Evolutionary conservation across 2,329 filamentous ascomycete species (phyloP).

Genomic region (Septoria petroselini): DNA sequence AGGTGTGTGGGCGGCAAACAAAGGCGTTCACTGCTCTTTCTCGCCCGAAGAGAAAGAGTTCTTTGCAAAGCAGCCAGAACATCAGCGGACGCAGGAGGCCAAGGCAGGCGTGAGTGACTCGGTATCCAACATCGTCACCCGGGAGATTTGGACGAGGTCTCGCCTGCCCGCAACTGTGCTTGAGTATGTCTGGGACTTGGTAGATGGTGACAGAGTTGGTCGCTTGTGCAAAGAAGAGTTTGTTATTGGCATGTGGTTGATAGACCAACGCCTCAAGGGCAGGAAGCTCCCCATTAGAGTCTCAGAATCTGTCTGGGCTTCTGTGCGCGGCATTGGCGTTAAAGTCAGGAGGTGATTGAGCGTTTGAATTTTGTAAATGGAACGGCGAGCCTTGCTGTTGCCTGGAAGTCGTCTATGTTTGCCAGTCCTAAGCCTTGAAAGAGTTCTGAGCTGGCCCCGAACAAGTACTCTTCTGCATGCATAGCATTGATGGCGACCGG

Average conservation of each 20-base stretch:
- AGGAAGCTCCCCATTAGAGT: constrained; percentile 72
- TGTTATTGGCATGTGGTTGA: constrained; percentile 77
- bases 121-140: constrained; percentile 65
- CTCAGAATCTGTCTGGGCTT: constrained; percentile 72
- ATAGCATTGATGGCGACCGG: too few species aligned
- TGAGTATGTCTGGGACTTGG: constrained; percentile 73
- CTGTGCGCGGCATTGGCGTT: constrained; percentile 52
- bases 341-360: constrained; percentile 30
- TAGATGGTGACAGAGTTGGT: constrained; percentile 57
- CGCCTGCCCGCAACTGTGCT: constrained; percentile 66
- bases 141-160: constrained; percentile 73
- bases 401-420: too few species aligned
- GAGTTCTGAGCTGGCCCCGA: too few species aligned
- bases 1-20: constrained; percentile 80
- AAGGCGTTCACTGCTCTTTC: constrained; percentile 50
- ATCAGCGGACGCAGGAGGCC: constrained; percentile 13
- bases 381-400: too few species aligned
- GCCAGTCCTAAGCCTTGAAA: too few species aligned
- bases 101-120: constrained; percentile 30
- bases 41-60: constrained; percentile 24
- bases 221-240: constrained; percentile 67
- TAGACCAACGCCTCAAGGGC: constrained; percentile 76
- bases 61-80: constrained; percentile 9
- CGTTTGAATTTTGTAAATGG: too few species aligned
- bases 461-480: too few species aligned